A percentile compares a stretch with the other conserved stretches of the same genome.
Evolutionary conservation across 768 basidiomycete genomes (phyloP).

Genomic region (Suillus paluster): DNA sequence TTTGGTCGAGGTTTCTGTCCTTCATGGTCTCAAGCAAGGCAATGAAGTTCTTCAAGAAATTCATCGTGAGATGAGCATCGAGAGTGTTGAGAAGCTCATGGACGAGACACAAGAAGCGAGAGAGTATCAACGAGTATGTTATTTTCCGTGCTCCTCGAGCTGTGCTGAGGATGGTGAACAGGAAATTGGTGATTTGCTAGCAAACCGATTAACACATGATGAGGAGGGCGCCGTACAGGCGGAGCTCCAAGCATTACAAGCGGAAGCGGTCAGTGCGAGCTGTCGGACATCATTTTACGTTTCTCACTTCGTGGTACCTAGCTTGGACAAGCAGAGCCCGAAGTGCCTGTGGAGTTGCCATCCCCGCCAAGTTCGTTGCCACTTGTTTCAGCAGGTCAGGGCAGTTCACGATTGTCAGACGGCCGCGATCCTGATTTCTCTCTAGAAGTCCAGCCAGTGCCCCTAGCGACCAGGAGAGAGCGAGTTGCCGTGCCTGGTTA

Average conservation of each 20-base stretch:
- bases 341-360: conserved; percentile 50
- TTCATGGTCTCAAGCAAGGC: conserved; percentile 92
- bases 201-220: conserved; percentile 79
- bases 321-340: conserved; percentile 34
- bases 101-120: conserved; percentile 92
- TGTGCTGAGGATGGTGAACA: conserved; percentile 35
- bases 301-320: conserved; percentile 19
- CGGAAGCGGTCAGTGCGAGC: conserved; percentile 50
- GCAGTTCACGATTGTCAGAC: conserved; percentile 24
- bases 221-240: conserved; percentile 94
- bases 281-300: background rate
- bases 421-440: conserved; percentile 8
- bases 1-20: conserved; percentile 86
- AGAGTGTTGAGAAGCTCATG: conserved; percentile 92
- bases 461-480: background rate
- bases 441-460: conserved; percentile 9
- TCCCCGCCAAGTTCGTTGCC: conserved; percentile 55
- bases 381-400: conserved; percentile 32
- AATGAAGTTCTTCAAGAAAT: conserved; percentile 93
- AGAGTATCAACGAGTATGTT: conserved; percentile 82
- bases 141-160: background rate
- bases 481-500: conserved; percentile 28
- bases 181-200: conserved; percentile 92
- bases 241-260: conserved; percentile 76
- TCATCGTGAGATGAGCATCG: conserved; percentile 90